These are phyloP conservation scores for Plasmodium fragile DNA, from an alignment of 169 alveolate species.

Conservation along the genomic window DNA sequence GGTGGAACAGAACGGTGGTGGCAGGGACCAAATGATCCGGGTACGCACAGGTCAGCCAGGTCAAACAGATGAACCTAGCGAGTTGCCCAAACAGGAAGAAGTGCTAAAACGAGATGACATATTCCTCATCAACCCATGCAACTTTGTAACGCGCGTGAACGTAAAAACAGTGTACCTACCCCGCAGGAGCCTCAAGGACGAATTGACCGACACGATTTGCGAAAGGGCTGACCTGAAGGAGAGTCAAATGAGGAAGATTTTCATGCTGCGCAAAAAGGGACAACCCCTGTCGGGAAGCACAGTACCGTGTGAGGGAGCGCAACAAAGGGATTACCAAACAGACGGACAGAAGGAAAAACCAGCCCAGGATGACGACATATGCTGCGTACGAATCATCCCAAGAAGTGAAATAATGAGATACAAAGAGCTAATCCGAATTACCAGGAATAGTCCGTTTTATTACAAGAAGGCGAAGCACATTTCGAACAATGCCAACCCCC, in stretches of 20 bases:
- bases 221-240: slow-evolving; percentile 6
- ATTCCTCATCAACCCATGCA: slow-evolving; percentile 64
- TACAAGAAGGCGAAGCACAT: slow-evolving; percentile 55
- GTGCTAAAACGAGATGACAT: background rate
- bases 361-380: background rate
- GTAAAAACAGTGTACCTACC: slow-evolving; percentile 61
- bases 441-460: slow-evolving; percentile 58
- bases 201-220: slow-evolving; percentile 5
- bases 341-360: background rate
- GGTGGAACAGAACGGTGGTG: slow-evolving; percentile 15
- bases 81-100: background rate
- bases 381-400: slow-evolving; percentile 31
- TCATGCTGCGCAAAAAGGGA: background rate
- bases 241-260: background rate
- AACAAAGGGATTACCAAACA: background rate
- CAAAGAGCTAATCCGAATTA: slow-evolving; percentile 54
- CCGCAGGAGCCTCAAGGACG: background rate
- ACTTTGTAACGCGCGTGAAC: slow-evolving; percentile 64
- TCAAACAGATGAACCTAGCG: background rate
- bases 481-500: slow-evolving; percentile 13
- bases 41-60: background rate
- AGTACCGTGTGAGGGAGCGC: background rate
- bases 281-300: background rate
- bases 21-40: background rate
- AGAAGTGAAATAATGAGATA: slow-evolving; percentile 73